Evolutionary conservation across 495 filamentous ascomycete genomes (phyloP), one percentile per base, ranked within the genome.

Genomic region (Aspergillus hancockii): DNA sequence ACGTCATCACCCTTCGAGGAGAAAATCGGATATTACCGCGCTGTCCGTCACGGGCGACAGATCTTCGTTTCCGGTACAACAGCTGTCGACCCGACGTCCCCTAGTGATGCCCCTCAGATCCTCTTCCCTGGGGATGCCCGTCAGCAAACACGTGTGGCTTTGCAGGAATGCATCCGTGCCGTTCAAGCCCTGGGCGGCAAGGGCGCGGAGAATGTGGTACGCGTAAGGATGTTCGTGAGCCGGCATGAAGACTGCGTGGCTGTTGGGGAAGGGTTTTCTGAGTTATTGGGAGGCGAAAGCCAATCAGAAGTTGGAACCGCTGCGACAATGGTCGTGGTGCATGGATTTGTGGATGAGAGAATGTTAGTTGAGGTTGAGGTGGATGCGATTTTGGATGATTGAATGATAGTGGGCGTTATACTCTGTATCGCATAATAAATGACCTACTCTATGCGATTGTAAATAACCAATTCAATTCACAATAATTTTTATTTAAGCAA

Each of bases 1-100:
- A 78, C 77, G 19, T 53, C 65, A 23, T 78, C 75, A 3, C 78
- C 77, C 8, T 81, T 73, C 63, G 78, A 81, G 62, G 63, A 69
- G 28, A 59, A 52, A 14, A 72, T 79, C 54, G 79, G 79, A 16
- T 80, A 81, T 55, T 78, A 78, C 46, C 76, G 79, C 23, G 79
- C 79, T 10, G 67, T 81, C 7, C 75, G 75, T 0, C 71, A 68
- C 47, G 73, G 75, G 1, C 60, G 65, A n/a, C 68, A 75, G 0
- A 76, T 81, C 55, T 79, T 73, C 59, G 76, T 81, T 23, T 76
- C 79, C 14, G 79, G 79, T 4, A 75, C 79, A 19, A 81, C 79
- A 4, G 71, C 78, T 12, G 68, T 73, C 49, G 73, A 77, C 41
- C 71, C 70, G 2, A 41, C 59, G 12, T 71, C 73, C n/a, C 60